These are phyloP conservation scores for Dipodascopsis uninucleata DNA, from an alignment of 805 yeast species.

Conservation along the genomic window DNA sequence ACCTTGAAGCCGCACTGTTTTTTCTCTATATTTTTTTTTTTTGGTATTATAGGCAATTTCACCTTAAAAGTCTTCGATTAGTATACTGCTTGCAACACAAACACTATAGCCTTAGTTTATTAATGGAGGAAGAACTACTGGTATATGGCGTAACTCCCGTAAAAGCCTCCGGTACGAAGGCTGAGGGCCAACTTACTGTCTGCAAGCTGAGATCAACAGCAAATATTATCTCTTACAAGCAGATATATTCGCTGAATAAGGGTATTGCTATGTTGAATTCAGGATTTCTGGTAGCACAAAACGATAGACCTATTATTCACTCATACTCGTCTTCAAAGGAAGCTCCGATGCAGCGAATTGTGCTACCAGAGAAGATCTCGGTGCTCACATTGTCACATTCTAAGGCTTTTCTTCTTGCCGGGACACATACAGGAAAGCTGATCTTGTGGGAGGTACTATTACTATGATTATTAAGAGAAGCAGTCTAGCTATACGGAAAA, in stretches of 20 bases:
- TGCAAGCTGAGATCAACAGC: conserved; percentile 4
- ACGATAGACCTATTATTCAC: conserved; percentile 14
- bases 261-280: conserved; percentile 5
- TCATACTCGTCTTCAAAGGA: conserved; percentile 15
- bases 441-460: conserved; percentile 70
- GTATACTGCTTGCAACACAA: too few species aligned
- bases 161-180: conserved; percentile 20
- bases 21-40: too few species aligned
- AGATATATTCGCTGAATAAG: conserved; percentile 8
- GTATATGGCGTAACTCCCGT: too few species aligned
- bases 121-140: too few species aligned
- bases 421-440: conserved; percentile 69
- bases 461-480: background rate
- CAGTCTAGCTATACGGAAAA: too few species aligned
- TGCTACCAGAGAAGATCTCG: conserved; percentile 74
- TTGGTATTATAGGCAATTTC: too few species aligned
- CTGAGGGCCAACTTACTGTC: conserved; percentile 10
- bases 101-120: too few species aligned
- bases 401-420: conserved; percentile 56
- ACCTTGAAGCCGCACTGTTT: too few species aligned
- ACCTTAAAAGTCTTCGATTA: too few species aligned
- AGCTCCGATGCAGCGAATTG: conserved; percentile 50
- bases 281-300: conserved; percentile 10
- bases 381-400: conserved; percentile 49
- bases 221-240: conserved; percentile 13